These are phyloP conservation scores for Rubroboletus satanas DNA, from an alignment of 768 basidiomycete species.

Conservation along the genomic window DNA sequence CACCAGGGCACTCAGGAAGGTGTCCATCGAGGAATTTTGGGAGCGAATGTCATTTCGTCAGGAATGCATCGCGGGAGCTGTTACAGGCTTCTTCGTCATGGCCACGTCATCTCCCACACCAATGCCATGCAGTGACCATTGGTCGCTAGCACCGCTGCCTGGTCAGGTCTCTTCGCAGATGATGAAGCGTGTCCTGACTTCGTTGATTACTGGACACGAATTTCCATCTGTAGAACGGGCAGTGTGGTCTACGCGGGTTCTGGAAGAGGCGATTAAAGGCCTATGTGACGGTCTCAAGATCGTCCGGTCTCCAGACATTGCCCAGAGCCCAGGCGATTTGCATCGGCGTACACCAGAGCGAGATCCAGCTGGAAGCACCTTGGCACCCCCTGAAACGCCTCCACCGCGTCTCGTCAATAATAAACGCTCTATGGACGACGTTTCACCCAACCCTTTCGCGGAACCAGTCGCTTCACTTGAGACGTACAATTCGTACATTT, in stretches of 20 bases:
- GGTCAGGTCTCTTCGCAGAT: slow-evolving; percentile 66
- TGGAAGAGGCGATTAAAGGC: slow-evolving; percentile 65
- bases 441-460: slow-evolving; percentile 64
- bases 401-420: slow-evolving; percentile 32
- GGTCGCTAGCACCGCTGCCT: slow-evolving; percentile 47
- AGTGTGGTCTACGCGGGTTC: slow-evolving; percentile 62
- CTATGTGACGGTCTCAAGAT: slow-evolving; percentile 61
- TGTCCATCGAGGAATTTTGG: slow-evolving; percentile 85
- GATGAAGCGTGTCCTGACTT: slow-evolving; percentile 64
- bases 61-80: slow-evolving; percentile 85
- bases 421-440: slow-evolving; percentile 36
- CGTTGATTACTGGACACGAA: slow-evolving; percentile 71
- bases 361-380: slow-evolving; percentile 20
- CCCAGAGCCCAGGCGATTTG: slow-evolving; percentile 20
- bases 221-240: slow-evolving; percentile 68
- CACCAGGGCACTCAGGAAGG: slow-evolving; percentile 54
- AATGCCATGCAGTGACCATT: slow-evolving; percentile 24
- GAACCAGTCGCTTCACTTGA: slow-evolving; percentile 61
- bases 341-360: slow-evolving; percentile 43
- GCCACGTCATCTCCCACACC: slow-evolving; percentile 38
- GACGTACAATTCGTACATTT: slow-evolving; percentile 58
- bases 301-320: slow-evolving; percentile 14
- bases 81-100: slow-evolving; percentile 91
- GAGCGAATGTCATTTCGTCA: slow-evolving; percentile 95
- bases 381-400: slow-evolving; percentile 52